These are phyloP conservation scores for Hirschioporus abietinus DNA, from an alignment of 768 basidiomycete species.

Conservation along the genomic window DNA sequence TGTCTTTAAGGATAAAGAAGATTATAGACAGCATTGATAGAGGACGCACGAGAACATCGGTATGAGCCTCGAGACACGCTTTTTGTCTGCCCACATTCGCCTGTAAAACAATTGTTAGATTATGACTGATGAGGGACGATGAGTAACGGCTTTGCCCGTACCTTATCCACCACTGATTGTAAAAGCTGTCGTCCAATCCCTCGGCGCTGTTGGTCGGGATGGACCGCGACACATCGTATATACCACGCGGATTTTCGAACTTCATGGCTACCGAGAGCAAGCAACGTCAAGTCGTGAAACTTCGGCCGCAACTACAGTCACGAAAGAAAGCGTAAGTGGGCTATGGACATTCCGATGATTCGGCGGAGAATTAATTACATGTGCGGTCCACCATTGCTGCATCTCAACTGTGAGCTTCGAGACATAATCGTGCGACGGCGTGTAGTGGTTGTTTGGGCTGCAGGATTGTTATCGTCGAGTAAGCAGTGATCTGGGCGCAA, in stretches of 20 bases:
- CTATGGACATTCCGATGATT: not conserved
- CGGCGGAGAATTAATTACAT: not conserved
- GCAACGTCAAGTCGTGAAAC: constrained; percentile 16
- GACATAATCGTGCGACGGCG: not conserved
- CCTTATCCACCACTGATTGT: constrained; percentile 12
- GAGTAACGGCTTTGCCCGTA: not conserved
- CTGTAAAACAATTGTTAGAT: constrained; percentile 6
- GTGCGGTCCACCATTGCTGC: constrained; percentile 2
- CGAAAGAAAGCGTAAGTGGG: not conserved
- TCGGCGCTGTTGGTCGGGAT: constrained; percentile 12
- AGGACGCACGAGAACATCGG: not conserved
- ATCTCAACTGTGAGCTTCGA: not conserved
- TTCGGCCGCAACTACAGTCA: constrained; percentile 10
- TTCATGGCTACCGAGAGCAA: constrained; percentile 11
- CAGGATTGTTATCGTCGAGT: not conserved
- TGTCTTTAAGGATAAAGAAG: not conserved
- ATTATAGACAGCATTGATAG: not conserved
- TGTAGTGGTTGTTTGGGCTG: not conserved
- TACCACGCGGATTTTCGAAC: constrained; percentile 15
- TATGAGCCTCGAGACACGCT: not conserved
- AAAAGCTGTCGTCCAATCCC: constrained; percentile 16
- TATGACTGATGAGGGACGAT: constrained; percentile 2
- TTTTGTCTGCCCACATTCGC: not conserved
- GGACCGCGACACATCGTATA: constrained; percentile 15
- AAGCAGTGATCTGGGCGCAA: too few relatives aligned